Conservation (phyloP, 2,329 filamentous ascomycete species). For the Pyrenophora graminea region DNA sequence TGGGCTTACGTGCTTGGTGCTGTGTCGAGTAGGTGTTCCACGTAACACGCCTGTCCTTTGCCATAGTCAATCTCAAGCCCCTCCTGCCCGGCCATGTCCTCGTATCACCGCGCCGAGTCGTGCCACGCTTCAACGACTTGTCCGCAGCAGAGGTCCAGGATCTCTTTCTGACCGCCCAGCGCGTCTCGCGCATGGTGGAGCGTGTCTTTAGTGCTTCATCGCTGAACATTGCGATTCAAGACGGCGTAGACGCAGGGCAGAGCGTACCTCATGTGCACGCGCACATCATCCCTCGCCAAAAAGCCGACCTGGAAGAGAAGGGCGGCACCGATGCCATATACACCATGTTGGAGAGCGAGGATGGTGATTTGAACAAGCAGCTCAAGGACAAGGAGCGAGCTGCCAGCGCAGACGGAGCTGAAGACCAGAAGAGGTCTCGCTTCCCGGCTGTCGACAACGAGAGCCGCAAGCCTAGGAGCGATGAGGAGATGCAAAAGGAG, state of each 20-base stretch:
- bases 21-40: slow-evolving; percentile 74
- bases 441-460: slow-evolving; percentile 73
- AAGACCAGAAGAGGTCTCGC: slow-evolving; percentile 51
- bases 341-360: slow-evolving; percentile 77
- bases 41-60: slow-evolving; percentile 76
- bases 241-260: slow-evolving; percentile 87
- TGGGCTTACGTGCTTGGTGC: neutral
- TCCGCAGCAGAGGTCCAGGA: slow-evolving; percentile 74
- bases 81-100: slow-evolving; percentile 92
- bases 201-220: slow-evolving; percentile 67
- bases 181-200: slow-evolving; percentile 75
- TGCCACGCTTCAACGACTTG: slow-evolving; percentile 77
- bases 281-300: slow-evolving; percentile 79
- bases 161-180: slow-evolving; percentile 84
- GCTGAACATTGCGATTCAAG: slow-evolving; percentile 94
- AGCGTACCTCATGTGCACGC: slow-evolving; percentile 93
- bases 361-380: slow-evolving; percentile 77
- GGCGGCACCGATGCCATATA: slow-evolving; percentile 77
- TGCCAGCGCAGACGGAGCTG: slow-evolving; percentile 27
- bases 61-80: slow-evolving; percentile 93
- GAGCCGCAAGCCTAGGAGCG: slow-evolving; percentile 65
- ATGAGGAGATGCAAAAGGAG: slow-evolving; percentile 79
- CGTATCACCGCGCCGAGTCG: slow-evolving; percentile 72
- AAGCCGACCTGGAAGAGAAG: slow-evolving; percentile 61
- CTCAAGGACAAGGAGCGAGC: slow-evolving; percentile 64